Conservation (phyloP, 192 early-diverging fungal species). For the Podila epigama region DNA sequence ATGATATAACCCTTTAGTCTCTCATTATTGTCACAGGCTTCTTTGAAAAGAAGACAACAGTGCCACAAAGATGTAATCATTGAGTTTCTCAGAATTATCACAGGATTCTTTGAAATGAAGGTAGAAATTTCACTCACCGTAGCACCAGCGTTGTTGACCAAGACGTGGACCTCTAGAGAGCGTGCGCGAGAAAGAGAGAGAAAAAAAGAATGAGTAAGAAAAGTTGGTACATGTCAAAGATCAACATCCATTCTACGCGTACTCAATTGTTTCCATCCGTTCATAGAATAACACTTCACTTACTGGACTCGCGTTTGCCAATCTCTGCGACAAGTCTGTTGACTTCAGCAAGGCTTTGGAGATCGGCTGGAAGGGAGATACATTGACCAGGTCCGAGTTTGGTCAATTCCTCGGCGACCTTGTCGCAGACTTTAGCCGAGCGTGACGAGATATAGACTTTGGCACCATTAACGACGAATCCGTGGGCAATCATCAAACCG, state of each 20-base stretch:
- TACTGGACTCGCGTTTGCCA: conserved; percentile 65
- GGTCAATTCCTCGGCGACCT: conserved; percentile 73
- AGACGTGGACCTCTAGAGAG: conserved; percentile 77
- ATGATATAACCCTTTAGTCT: background rate
- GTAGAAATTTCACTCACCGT: conserved; percentile 14
- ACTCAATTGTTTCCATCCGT: background rate
- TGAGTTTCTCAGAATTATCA: background rate
- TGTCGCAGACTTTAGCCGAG: conserved; percentile 65
- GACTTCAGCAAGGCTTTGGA: conserved; percentile 68
- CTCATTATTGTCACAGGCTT: background rate
- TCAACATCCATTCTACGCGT: background rate
- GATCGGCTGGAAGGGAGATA: conserved; percentile 76
- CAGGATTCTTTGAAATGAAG: background rate
- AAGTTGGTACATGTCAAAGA: no score
- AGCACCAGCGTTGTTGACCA: conserved; percentile 90
- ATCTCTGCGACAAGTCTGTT: conserved; percentile 65
- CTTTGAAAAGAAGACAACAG: no score
- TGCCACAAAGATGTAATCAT: no score
- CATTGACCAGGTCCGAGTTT: conserved; percentile 74
- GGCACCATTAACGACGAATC: conserved; percentile 86
- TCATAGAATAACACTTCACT: conserved; percentile 4
- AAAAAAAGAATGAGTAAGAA: background rate
- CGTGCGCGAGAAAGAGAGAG: no score
- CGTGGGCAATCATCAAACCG: conserved; percentile 66
- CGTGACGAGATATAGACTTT: conserved; percentile 92